Base-by-base conservation (phyloP, 768 basidiomycete genomes). In the Tulasnella sp. region DNA sequence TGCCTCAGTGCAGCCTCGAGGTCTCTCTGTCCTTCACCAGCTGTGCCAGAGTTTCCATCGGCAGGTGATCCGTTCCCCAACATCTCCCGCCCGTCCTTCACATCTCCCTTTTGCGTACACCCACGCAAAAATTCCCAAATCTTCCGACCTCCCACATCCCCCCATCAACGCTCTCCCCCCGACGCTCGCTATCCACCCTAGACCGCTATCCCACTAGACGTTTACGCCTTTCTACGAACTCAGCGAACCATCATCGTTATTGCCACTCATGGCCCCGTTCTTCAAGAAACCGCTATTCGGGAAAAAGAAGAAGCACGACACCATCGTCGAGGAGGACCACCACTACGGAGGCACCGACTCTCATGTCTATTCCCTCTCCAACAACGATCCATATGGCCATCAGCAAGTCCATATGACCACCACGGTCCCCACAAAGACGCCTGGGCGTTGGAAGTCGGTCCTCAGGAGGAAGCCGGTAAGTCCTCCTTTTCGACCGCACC, bases 391-490 rank as follows among this genome's bases (percentile, higher is more conserved):
- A 14, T 68, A 39, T n/a, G 37, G 41, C n/a, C 39, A 41, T 29
- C 42, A 41, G 41, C 42, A 69, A n/a, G 29, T 47, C 39, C 41
- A 22, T 7, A 69, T 47, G 42, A 22, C 68, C 16, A 69, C 41
- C 36, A 40, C 44, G n/a, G 68, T 29, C 14, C 68, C 68, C 1
- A 6, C 68, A 17, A 69, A 69, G 34, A n/a, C 7, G 1, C 39
- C 39, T 2, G 7, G 41, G 2, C 47, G 47, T 22, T 69, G 68
- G 68, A 44, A 59, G 68, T 35, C 42, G 19, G 68, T 69, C 68
- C 42, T 69, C n/a, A 69, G 44, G 36, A 41, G 68, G 44, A 69
- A 69, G 22, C 68, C 40, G 41, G 68, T 69, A 47, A 44, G 68
- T 64, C n/a, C 37, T 64, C 63, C 8, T 64, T 2, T 39, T 35